Percentiles rank a stretch among this genome's conserved stretches.
phyloP scores from a whole-genome alignment of 805 yeast species.

The Wickerhamomyces chaumierensis region DNA sequence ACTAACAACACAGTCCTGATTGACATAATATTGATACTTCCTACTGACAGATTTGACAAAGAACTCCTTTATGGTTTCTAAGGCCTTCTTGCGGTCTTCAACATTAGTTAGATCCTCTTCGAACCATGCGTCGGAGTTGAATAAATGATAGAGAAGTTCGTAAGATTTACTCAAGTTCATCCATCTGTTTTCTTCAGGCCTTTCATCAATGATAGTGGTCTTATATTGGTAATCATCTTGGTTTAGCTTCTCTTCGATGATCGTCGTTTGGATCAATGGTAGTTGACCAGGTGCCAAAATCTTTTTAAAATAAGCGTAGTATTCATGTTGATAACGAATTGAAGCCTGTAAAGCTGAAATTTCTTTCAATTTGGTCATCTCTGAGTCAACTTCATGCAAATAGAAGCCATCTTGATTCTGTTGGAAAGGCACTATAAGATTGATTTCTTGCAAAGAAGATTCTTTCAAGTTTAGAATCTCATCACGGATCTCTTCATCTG shows the following conservation, averaged over 20 bases:
- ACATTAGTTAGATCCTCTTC: neutral
- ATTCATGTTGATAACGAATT: neutral
- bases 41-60: neutral
- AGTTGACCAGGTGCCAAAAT: neutral
- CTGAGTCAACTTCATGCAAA: neutral
- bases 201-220: neutral
- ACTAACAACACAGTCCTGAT: neutral
- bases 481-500: neutral
- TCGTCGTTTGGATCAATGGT: neutral
- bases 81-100: neutral
- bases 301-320: neutral
- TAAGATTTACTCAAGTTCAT: neutral
- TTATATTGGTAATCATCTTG: neutral
- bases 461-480: neutral
- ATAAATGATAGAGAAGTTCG: neutral
- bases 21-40: neutral
- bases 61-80: neutral
- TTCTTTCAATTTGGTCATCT: neutral
- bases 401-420: neutral
- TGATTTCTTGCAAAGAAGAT: neutral
- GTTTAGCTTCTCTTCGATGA: neutral
- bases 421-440: neutral
- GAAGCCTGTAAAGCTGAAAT: neutral
- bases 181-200: neutral
- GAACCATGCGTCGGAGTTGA: neutral